phyloP scores from a whole-genome alignment of 2,329 filamentous ascomycete species.

The Ophiocordyceps camponoti-leonardi region DNA sequence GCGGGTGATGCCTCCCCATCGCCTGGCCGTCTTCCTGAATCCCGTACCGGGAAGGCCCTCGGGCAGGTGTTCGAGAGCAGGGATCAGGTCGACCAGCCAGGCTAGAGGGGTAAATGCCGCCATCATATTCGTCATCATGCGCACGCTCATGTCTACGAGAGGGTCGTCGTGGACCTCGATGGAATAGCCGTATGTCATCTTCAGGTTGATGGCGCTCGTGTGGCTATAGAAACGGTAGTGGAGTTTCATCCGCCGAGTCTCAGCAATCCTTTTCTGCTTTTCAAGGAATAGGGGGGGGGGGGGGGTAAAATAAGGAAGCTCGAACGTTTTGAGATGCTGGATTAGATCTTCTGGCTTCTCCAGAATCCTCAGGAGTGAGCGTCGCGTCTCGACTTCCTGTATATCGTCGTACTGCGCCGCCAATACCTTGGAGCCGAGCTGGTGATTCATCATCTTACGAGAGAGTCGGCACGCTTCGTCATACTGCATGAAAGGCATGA shows the following conservation, averaged over 20 bases:
- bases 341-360: not conserved
- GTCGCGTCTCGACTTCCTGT: not conserved
- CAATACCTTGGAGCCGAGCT: not conserved
- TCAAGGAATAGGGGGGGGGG: no score
- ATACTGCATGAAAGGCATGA: not conserved
- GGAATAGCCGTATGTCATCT: slow-evolving; percentile 12
- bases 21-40: not conserved
- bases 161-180: slow-evolving; percentile 12
- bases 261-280: no score
- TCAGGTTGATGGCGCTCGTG: slow-evolving; percentile 1
- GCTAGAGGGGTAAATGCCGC: slow-evolving; percentile 11
- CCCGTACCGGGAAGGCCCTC: not conserved
- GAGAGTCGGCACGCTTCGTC: not conserved
- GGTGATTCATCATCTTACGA: not conserved
- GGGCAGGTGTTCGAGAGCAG: not conserved
- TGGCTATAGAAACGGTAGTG: slow-evolving; percentile 4
- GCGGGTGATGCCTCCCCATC: no score
- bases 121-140: slow-evolving; percentile 12
- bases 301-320: no score
- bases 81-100: slow-evolving; percentile 14
- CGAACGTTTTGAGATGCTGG: not conserved
- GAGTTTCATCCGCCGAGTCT: no score
- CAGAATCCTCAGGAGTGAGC: not conserved
- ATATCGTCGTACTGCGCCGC: not conserved
- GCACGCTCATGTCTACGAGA: slow-evolving; percentile 12